phyloP scores from a whole-genome alignment of 176 grass and related monocot species.

The Microstegium vimineum region DNA sequence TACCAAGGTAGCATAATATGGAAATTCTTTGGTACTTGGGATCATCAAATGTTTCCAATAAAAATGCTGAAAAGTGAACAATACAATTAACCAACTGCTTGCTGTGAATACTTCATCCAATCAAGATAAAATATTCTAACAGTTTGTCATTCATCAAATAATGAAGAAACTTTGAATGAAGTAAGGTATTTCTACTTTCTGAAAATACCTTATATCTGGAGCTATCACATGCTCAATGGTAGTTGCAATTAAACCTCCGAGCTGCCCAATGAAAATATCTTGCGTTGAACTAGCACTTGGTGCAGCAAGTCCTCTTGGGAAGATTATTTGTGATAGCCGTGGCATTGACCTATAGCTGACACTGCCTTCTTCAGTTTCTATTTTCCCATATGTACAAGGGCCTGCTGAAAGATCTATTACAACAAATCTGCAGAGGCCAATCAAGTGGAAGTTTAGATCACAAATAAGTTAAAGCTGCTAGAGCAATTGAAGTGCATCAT shows the following conservation, averaged over 20 bases:
- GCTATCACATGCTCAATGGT: conserved; percentile 99
- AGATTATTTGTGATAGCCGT: conserved; percentile 77
- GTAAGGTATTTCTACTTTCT: not conserved
- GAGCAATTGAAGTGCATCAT: not conserved
- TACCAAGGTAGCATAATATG: conserved; percentile 4
- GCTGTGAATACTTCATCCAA: not conserved
- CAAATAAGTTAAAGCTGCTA: conserved; percentile 14
- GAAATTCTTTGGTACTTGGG: not conserved
- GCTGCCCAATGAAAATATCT: conserved; percentile 81
- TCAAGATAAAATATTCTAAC: not conserved
- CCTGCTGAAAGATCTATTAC: conserved; percentile 99
- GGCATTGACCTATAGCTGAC: conserved; percentile 91
- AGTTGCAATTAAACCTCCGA: conserved; percentile 86
- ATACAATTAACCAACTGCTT: not conserved
- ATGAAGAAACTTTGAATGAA: conserved; percentile 5
- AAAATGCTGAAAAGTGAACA: conserved; percentile 8
- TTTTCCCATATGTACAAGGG: conserved; percentile 98
- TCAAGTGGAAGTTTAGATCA: conserved; percentile 4
- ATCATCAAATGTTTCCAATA: conserved; percentile 10
- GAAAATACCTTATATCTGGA: conserved; percentile 78
- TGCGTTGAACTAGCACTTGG: conserved; percentile 62
- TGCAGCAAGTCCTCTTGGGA: conserved; percentile 70
- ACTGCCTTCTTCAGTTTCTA: conserved; percentile 99
- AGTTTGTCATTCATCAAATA: not conserved
- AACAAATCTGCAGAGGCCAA: conserved; percentile 76